A percentile compares a stretch with the other conserved stretches of the same genome.
Conservation (phyloP, 257 asterid species). For the Solanum ossicruentum region DNA sequence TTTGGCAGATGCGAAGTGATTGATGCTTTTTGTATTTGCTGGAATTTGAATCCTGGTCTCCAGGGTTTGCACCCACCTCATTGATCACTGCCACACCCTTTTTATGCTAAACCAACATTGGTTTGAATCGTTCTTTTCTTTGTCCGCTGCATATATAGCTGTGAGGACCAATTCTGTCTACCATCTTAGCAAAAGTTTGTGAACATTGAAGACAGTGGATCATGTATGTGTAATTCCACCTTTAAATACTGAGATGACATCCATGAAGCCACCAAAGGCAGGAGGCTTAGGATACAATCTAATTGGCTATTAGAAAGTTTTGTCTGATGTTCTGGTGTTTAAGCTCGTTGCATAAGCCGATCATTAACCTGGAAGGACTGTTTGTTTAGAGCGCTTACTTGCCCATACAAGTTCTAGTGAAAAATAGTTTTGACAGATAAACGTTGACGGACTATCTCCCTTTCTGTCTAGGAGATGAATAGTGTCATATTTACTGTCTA, state of each 20-base stretch:
- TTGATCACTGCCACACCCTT: not conserved
- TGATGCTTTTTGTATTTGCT: not conserved
- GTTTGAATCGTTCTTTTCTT: not conserved
- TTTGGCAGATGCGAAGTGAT: not conserved
- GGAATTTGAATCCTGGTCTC: not conserved
- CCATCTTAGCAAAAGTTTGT: not conserved
- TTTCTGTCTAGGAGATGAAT: not conserved
- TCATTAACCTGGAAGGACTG: not conserved
- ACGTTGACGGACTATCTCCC: not conserved
- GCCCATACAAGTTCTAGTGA: not conserved
- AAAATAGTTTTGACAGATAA: not conserved
- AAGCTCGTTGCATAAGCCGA: not conserved
- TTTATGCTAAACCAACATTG: not conserved
- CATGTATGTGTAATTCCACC: not conserved
- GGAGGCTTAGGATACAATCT: not conserved
- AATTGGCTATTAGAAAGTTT: not conserved
- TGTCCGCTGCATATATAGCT: not conserved
- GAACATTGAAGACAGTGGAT: not conserved
- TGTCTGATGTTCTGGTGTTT: not conserved
- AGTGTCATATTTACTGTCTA: not conserved
- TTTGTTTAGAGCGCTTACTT: not conserved
- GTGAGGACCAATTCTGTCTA: not conserved
- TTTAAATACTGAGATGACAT: not conserved
- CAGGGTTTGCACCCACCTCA: not conserved
- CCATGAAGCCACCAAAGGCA: not conserved